Evolutionary conservation across 148 eudicot species (phyloP).

Genomic region (Gaultheria prostrata): DNA sequence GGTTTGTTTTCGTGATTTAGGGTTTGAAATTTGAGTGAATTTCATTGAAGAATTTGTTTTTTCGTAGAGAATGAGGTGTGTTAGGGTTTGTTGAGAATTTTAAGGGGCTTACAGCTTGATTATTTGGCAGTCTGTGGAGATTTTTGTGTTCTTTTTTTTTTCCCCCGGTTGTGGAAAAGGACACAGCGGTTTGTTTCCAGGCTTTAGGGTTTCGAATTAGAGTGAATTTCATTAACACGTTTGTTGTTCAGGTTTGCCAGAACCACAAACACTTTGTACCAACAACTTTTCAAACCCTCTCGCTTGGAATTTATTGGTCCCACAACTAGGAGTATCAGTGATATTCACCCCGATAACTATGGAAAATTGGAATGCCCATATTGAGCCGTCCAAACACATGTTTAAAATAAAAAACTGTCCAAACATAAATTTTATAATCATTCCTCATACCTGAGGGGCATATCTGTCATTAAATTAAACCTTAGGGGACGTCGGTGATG

Average conservation of each 20-base stretch:
- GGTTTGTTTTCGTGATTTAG: not conserved
- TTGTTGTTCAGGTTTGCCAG: not conserved
- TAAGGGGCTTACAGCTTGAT: not conserved
- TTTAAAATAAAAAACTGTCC: too few relatives aligned
- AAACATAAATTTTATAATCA: too few relatives aligned
- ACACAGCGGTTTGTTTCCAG: not conserved
- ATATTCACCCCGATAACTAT: too few relatives aligned
- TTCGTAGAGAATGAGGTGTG: not conserved
- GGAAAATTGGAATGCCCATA: too few relatives aligned
- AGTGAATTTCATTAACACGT: not conserved
- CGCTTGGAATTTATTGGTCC: not conserved
- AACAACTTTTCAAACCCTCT: not conserved
- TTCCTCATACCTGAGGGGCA: too few relatives aligned
- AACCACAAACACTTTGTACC: too few relatives aligned
- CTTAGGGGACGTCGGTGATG: too few relatives aligned
- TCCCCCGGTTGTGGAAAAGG: not conserved
- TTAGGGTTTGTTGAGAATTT: not conserved
- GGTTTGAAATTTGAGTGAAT: slow-evolving; percentile 13
- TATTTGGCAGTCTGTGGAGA: not conserved
- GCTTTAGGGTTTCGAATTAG: slow-evolving; percentile 5
- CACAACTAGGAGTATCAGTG: too few relatives aligned
- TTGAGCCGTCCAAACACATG: too few relatives aligned
- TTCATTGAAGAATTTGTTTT: not conserved
- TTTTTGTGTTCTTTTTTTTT: not conserved
- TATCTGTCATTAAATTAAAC: too few relatives aligned